Evolutionary conservation across 1,284 basidiomycete genomes (phyloP).

Genomic region (Agroathelia rolfsii): DNA sequence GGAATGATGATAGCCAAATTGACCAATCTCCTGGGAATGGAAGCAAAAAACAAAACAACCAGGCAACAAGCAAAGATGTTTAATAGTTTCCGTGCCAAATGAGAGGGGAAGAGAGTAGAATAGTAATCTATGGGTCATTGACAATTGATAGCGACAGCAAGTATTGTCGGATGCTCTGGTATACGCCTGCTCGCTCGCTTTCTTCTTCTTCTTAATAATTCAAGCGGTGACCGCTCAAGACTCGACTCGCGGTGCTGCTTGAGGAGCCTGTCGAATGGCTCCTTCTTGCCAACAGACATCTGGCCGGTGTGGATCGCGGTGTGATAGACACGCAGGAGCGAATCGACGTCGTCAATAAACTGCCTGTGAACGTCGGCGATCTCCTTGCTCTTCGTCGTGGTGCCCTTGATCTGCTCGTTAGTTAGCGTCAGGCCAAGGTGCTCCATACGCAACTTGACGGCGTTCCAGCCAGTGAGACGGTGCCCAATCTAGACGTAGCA

Average conservation of each 20-base stretch:
- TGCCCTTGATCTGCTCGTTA: conserved; percentile 93
- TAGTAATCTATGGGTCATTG: too few species aligned
- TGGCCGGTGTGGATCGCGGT: conserved; percentile 81
- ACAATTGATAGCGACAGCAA: too few species aligned
- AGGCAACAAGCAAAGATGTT: too few species aligned
- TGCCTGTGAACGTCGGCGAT: conserved; percentile 97
- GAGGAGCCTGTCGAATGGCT: conserved; percentile 75
- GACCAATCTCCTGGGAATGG: too few species aligned
- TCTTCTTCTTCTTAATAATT: too few species aligned
- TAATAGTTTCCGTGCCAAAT: too few species aligned
- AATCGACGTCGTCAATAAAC: conserved; percentile 98
- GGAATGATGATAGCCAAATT: too few species aligned
- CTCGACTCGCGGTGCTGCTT: conserved; percentile 51
- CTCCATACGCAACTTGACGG: conserved; percentile 98
- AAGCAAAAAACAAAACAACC: too few species aligned
- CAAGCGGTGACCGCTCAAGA: neutral
- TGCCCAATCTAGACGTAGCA: conserved; percentile 99
- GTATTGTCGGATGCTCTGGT: too few species aligned
- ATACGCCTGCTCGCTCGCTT: too few species aligned
- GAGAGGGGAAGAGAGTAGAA: too few species aligned
- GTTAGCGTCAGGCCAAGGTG: conserved; percentile 82
- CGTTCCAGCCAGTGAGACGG: conserved; percentile 96
- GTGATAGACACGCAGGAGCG: conserved; percentile 91
- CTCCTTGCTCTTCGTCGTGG: conserved; percentile 98
- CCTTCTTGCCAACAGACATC: conserved; percentile 81